phyloP scores from a whole-genome alignment of 1,284 basidiomycete genomes.

The Pseudozyma sp. region DNA sequence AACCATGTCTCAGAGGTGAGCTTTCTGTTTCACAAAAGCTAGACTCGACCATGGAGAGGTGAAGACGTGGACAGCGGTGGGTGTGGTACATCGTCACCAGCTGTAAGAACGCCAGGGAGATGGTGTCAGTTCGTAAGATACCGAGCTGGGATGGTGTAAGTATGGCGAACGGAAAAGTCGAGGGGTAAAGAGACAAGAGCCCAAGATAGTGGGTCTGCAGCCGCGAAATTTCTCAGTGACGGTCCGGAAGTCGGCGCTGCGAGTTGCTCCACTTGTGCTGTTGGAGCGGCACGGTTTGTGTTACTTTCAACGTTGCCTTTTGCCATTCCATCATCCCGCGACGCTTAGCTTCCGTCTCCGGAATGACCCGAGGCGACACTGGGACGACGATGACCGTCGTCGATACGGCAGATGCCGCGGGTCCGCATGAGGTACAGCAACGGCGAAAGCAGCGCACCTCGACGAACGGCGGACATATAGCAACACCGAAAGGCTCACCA shows the following conservation, averaged over 20 bases:
- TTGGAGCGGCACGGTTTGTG: background rate
- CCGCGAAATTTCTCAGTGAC: background rate
- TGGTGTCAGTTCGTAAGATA: too few relatives aligned
- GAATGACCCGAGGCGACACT: background rate
- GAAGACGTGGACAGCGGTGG: background rate
- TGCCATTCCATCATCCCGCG: too few relatives aligned
- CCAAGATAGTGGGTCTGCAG: slow-evolving; percentile 2
- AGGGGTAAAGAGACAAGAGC: too few relatives aligned
- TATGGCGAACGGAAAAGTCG: too few relatives aligned
- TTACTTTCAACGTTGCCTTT: too few relatives aligned
- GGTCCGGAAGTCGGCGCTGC: background rate
- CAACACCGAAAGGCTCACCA: background rate
- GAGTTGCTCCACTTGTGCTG: background rate
- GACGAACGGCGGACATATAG: background rate
- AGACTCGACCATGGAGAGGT: background rate
- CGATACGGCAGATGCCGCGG: background rate
- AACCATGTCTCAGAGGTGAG: too few relatives aligned
- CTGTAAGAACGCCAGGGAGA: too few relatives aligned
- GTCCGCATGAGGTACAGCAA: too few relatives aligned
- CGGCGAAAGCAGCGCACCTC: slow-evolving; percentile 4
- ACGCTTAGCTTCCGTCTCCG: too few relatives aligned
- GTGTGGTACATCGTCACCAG: too few relatives aligned
- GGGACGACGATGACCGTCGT: background rate
- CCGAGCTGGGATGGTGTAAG: too few relatives aligned
- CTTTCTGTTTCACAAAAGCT: too few relatives aligned